phyloP scores from a whole-genome alignment of 257 asterid species.

The Capsicum pubescens region DNA sequence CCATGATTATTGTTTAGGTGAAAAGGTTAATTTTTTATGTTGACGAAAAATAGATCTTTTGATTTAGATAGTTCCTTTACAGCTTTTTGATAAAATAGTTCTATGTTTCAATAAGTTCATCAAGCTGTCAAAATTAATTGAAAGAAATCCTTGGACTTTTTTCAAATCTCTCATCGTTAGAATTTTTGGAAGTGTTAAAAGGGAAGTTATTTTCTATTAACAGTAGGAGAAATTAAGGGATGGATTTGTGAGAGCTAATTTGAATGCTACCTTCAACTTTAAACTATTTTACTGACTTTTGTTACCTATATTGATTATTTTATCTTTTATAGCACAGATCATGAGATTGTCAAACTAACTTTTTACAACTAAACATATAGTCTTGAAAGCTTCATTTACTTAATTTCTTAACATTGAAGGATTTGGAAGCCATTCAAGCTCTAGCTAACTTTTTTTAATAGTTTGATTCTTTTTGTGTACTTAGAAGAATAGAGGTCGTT shows the following conservation, averaged over 20 bases:
- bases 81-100: slow-evolving; percentile 36
- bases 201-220: slow-evolving; percentile 47
- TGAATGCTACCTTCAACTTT: neutral
- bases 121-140: slow-evolving; percentile 44
- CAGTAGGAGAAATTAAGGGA: slow-evolving; percentile 24
- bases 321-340: neutral
- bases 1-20: slow-evolving; percentile 25
- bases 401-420: slow-evolving; percentile 1
- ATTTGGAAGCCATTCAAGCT: slow-evolving; percentile 26
- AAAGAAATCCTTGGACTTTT: slow-evolving; percentile 39
- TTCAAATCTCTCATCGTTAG: slow-evolving; percentile 48
- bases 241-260: neutral
- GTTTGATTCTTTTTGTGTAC: neutral
- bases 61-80: slow-evolving; percentile 32
- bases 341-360: neutral
- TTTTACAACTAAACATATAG: neutral
- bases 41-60: slow-evolving; percentile 33
- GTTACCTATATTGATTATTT: neutral
- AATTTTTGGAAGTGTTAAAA: slow-evolving; percentile 41
- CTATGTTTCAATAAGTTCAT: slow-evolving; percentile 39
- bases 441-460: neutral
- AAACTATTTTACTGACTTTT: slow-evolving; percentile 5
- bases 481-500: neutral
- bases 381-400: neutral
- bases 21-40: slow-evolving; percentile 42